Base-by-base conservation (phyloP, 1,139 yeast genomes). In the Hyphopichia pseudoburtonii region DNA sequence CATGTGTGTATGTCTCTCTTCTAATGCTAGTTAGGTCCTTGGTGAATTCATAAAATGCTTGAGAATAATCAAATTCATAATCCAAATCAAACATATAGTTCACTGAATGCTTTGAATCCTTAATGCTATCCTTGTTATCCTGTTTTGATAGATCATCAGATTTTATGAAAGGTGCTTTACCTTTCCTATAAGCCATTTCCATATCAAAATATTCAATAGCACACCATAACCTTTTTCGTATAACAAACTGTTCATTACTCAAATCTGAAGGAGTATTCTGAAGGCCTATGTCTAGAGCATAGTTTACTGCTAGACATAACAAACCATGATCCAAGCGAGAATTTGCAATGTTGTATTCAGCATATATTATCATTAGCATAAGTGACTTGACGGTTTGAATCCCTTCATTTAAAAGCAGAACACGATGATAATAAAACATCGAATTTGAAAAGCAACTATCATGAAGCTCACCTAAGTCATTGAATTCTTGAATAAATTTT, bases 341-440 rank as follows among this genome's bases (percentile, higher is more conserved):
- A 4, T 51, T 40, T 17, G 53, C 37, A 50, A 51, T 47, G 33
- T 50, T 47, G 24, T 53, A 50, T 29, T 58, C 63, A 14, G 53
- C 39, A 32, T 45, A 54, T 8, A 54, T 33, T 28, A 52, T 46
- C 34, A 57, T 41, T 17, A 56, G 43, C 24, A 58, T 35, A 5
- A 57, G 47, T 1, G 57, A 63, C 31, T 52, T 54, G 22, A 59
- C 43, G 1, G 60, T 46, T 19, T 42, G 47, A 2, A 57, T 28
- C 2, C 63, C 63, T 32, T 58, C 63, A 25, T 56, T 45, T 28
- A 56, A 39, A 15, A 51, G 47, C 16, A 51, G 44, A 2, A 56
- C 40, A 9, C 59, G 42, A 26, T 52, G 51, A 40, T 54, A 58
- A 40, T 54, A 57, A 37, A 41, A 48, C 5, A 56, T 40, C 7